Base-by-base conservation (phyloP, 2,329 filamentous ascomycete genomes). In the Pseudogymnoascus sp. region DNA sequence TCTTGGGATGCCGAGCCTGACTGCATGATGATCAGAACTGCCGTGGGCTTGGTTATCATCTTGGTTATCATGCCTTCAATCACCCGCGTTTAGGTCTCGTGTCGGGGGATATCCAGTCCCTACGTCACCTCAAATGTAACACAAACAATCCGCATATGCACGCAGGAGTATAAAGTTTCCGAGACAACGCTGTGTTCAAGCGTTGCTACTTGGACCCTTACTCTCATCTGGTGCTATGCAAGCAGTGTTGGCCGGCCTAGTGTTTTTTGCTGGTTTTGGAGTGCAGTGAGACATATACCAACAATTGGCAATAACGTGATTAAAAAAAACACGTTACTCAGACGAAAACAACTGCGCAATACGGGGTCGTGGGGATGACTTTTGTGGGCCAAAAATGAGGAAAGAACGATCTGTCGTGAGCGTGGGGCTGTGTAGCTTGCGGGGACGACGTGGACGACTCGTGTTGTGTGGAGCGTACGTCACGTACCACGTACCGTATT, bases 391-490 rank as follows among this genome's bases (percentile, higher is more conserved):
- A 55, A 55, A 55, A 35, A 33, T 2, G 48, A 55, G 48, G 48
- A 55, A n/a, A 55, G 48, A 55, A 55, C 29, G 13, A 48, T 15
- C 10, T 15, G 29, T 55, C 29, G 17, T 33, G 27, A 29, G 27
- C 48, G 48, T 55, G 48, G 48, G 48, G 48, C 48, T 55, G 48
- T 55, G 48, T 35, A 55, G 15, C 29, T 55, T 55, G 29, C 48
- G 48, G 48, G 21, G 48, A 33, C 48, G 48, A 55, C 48, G 29
- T 55, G 48, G 48, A 55, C 48, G 48, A 55, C 15, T 55, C 48
- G 48, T 55, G 48, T 35, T 12, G 48, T 55, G 48, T 55, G 48
- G 48, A 55, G 48, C 48, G 48, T 55, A 55, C 29, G 48, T 55
- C n/a, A 55, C n/a, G 29, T 33, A 55, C 27, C 29, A 13, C n/a